Evolutionary conservation across 352 stramenopile species (phyloP).

Genomic region (Phytophthora sansomeana): DNA sequence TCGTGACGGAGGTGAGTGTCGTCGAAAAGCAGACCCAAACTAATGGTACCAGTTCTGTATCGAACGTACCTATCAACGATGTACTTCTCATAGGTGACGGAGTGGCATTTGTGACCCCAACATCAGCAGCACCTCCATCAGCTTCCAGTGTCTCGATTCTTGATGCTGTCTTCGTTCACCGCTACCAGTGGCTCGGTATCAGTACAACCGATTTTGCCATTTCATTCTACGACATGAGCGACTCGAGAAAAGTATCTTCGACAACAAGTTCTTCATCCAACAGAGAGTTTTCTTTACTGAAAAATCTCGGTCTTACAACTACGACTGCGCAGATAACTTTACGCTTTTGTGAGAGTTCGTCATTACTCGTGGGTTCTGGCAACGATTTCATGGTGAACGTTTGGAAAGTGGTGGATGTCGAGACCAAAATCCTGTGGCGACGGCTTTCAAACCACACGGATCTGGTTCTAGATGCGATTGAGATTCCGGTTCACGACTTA

Average conservation of each 20-base stretch:
- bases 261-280: conserved; percentile 17
- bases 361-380: conserved; percentile 63
- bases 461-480: conserved; percentile 74
- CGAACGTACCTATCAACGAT: conserved; percentile 14
- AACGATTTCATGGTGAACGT: conserved; percentile 79
- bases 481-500: conserved; percentile 78
- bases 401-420: conserved; percentile 68
- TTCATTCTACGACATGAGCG: conserved; percentile 82
- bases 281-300: conserved; percentile 52
- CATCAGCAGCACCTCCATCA: conserved; percentile 11
- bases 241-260: conserved; percentile 46
- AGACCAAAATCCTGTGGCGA: conserved; percentile 71
- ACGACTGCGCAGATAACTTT: conserved; percentile 68
- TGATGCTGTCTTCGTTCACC: conserved; percentile 70
- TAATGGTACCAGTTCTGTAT: background rate
- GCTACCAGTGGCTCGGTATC: conserved; percentile 67
- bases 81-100: conserved; percentile 34
- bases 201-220: conserved; percentile 84
- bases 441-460: conserved; percentile 58
- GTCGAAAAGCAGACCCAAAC: conserved; percentile 30
- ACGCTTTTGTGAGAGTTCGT: conserved; percentile 66
- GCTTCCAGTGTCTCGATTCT: conserved; percentile 61
- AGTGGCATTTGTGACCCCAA: conserved; percentile 27
- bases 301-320: conserved; percentile 66
- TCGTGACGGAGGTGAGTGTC: conserved; percentile 57